Percentiles rank a stretch among this genome's conserved stretches.
These are phyloP conservation scores for Metschnikowia sp. DNA, from an alignment of 805 yeast species.

Conservation along the genomic window DNA sequence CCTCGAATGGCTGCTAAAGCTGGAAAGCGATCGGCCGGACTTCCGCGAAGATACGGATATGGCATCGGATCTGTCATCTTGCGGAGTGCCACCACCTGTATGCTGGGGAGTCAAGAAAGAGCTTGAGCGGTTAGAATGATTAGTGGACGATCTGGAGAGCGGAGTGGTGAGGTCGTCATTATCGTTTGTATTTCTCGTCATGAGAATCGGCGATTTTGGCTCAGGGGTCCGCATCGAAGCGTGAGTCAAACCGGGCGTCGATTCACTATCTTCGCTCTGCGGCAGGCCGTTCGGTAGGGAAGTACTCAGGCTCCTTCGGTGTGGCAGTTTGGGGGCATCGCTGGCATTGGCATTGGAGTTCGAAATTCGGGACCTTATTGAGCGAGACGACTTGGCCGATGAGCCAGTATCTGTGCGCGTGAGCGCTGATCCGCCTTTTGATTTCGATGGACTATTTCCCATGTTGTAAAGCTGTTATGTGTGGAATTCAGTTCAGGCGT, in stretches of 20 bases:
- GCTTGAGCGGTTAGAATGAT: slow-evolving; percentile 15
- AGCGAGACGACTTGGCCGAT: slow-evolving; percentile 46
- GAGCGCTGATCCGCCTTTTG: slow-evolving; percentile 42
- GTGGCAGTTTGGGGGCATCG: slow-evolving; percentile 27
- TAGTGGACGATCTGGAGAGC: slow-evolving; percentile 19
- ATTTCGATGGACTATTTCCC: slow-evolving; percentile 54
- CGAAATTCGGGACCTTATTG: slow-evolving; percentile 39
- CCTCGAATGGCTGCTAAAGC: slow-evolving; percentile 13
- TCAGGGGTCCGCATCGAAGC: slow-evolving; percentile 53
- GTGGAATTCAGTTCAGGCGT: neutral
- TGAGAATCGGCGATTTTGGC: slow-evolving; percentile 72
- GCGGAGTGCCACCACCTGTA: slow-evolving; percentile 15
- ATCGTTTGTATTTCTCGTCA: slow-evolving; percentile 49
- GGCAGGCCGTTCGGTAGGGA: slow-evolving; percentile 17
- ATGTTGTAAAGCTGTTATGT: slow-evolving; percentile 20
- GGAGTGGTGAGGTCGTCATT: slow-evolving; percentile 19
- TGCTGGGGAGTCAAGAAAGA: slow-evolving; percentile 16
- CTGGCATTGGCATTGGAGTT: slow-evolving; percentile 19
- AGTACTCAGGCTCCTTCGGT: slow-evolving; percentile 29
- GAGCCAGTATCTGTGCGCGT: slow-evolving; percentile 53
- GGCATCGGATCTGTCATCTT: slow-evolving; percentile 18
- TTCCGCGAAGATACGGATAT: slow-evolving; percentile 15
- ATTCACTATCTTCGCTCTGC: slow-evolving; percentile 20
- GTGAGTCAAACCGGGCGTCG: slow-evolving; percentile 27
- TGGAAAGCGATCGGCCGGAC: slow-evolving; percentile 17